Percentiles rank a stretch among this genome's conserved stretches.
These are phyloP conservation scores for Zymoseptoria tritici DNA, from an alignment of 2,329 filamentous ascomycete species.

Conservation along the genomic window DNA sequence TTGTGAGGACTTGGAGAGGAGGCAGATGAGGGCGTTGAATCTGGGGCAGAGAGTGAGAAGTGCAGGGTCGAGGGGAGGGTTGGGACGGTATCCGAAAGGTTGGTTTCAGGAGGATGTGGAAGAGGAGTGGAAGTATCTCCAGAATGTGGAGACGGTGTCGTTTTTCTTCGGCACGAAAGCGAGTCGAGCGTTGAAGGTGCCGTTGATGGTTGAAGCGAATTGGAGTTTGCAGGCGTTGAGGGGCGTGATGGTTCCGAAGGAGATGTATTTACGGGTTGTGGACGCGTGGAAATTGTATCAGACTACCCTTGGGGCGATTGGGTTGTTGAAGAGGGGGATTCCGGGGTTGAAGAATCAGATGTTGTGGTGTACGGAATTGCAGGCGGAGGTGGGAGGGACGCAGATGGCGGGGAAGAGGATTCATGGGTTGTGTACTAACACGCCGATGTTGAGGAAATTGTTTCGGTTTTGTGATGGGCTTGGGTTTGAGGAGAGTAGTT, in stretches of 20 bases:
- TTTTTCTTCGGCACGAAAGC: background rate
- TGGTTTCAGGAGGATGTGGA: background rate
- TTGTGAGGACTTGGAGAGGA: background rate
- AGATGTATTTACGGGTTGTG: background rate
- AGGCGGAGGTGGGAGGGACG: background rate
- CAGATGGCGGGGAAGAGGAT: background rate
- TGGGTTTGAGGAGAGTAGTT: background rate
- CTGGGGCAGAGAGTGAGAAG: background rate
- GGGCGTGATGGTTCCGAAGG: background rate
- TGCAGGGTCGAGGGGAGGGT: too few species aligned
- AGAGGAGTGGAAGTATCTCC: background rate
- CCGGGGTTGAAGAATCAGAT: too few species aligned
- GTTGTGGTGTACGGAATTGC: background rate
- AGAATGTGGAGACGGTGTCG: background rate
- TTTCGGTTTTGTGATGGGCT: background rate
- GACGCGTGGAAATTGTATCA: background rate
- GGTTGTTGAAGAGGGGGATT: background rate
- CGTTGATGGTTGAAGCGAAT: background rate
- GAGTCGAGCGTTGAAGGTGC: background rate
- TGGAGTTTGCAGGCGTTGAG: background rate
- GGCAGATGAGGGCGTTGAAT: background rate
- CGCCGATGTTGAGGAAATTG: background rate
- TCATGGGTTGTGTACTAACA: background rate
- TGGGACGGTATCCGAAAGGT: background rate
- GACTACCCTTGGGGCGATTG: background rate